Evolutionary conservation across 1,284 basidiomycete species (phyloP).

Genomic region (Xanthoconium separans): DNA sequence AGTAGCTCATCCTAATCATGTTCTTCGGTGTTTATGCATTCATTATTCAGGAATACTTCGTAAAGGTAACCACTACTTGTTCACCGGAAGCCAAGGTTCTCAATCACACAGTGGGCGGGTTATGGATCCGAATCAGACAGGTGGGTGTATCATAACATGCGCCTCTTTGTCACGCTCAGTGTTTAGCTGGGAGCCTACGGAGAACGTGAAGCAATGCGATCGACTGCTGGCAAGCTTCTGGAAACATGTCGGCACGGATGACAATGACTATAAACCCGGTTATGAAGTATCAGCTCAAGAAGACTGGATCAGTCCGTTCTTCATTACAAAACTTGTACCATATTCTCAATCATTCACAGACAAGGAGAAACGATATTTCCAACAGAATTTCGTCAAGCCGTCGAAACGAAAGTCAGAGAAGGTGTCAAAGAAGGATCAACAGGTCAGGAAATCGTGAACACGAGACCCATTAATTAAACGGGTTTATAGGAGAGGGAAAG

Average conservation of each 20-base stretch:
- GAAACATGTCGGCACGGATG: constrained; percentile 56
- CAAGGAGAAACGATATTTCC: constrained; percentile 45
- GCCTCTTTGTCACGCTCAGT: background rate
- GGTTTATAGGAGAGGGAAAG: constrained; percentile 16
- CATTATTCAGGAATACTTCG: constrained; percentile 50
- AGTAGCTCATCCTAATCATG: constrained; percentile 24
- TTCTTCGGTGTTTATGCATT: background rate
- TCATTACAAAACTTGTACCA: background rate
- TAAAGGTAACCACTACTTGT: constrained; percentile 45
- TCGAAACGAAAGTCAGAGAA: constrained; percentile 28
- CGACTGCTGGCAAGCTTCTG: constrained; percentile 62
- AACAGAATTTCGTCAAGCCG: constrained; percentile 38
- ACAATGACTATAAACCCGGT: constrained; percentile 50
- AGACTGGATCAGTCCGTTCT: constrained; percentile 51
- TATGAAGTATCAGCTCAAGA: constrained; percentile 39
- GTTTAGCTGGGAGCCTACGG: constrained; percentile 63
- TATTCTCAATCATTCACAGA: constrained; percentile 21
- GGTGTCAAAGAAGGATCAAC: constrained; percentile 9
- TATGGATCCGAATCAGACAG: constrained; percentile 51
- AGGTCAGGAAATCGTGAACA: constrained; percentile 7
- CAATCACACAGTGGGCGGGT: constrained; percentile 44
- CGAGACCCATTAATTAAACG: constrained; percentile 8
- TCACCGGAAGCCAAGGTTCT: background rate
- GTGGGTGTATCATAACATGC: constrained; percentile 26
- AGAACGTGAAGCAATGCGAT: constrained; percentile 52